These are phyloP conservation scores for Hortiboletus campestris DNA, from an alignment of 768 basidiomycete species.

Conservation along the genomic window DNA sequence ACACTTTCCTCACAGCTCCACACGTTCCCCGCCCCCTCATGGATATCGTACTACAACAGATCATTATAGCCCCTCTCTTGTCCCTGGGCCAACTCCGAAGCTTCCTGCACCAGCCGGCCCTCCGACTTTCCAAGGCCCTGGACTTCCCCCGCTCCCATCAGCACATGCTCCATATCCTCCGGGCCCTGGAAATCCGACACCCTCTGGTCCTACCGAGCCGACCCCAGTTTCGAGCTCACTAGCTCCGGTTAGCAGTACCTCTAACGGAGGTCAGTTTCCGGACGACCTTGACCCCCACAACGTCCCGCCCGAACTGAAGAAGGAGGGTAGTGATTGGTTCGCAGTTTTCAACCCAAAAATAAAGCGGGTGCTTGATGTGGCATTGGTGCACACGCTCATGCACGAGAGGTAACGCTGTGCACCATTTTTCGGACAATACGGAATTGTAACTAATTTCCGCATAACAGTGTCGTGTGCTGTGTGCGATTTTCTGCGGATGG, in stretches of 20 bases:
- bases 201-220: constrained; percentile 28
- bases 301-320: constrained; percentile 37
- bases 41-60: constrained; percentile 28
- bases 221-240: constrained; percentile 23
- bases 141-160: constrained; percentile 35
- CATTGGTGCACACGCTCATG: constrained; percentile 79
- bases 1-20: constrained; percentile 23
- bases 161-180: constrained; percentile 32
- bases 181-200: constrained; percentile 33
- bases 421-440: neutral
- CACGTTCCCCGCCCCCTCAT: constrained; percentile 35
- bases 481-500: constrained; percentile 95
- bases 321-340: constrained; percentile 86
- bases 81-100: constrained; percentile 41
- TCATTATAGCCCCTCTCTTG: constrained; percentile 36
- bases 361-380: constrained; percentile 76
- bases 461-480: constrained; percentile 74
- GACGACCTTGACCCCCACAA: constrained; percentile 34
- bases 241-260: constrained; percentile 25
- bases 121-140: constrained; percentile 35
- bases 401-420: constrained; percentile 71
- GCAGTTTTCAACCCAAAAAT: constrained; percentile 82
- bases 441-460: constrained; percentile 7
- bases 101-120: constrained; percentile 29
- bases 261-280: constrained; percentile 34